Conservation (phyloP, 805 yeast species). For the Pichia paraexigua region DNA sequence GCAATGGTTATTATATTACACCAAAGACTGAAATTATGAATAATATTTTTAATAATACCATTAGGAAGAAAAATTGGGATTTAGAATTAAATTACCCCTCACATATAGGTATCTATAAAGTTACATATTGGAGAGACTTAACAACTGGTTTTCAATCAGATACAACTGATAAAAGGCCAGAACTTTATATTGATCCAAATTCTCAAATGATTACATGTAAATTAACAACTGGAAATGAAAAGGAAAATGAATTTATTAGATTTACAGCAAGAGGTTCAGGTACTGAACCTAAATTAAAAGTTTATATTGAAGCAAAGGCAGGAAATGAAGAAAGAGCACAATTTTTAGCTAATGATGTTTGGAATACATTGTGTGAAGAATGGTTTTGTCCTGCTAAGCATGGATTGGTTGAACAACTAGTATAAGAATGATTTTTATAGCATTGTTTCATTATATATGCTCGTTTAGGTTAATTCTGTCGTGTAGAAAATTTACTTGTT, state of each 20-base stretch:
- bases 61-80: slow-evolving; percentile 11
- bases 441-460: too few relatives aligned
- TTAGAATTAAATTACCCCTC: slow-evolving; percentile 31
- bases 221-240: slow-evolving; percentile 23
- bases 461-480: too few relatives aligned
- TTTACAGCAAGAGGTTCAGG: slow-evolving; percentile 93
- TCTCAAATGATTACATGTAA: slow-evolving; percentile 84
- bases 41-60: slow-evolving; percentile 45
- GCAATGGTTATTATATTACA: slow-evolving; percentile 78
- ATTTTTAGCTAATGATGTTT: slow-evolving; percentile 50
- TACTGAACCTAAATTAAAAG: slow-evolving; percentile 90
- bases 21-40: slow-evolving; percentile 45
- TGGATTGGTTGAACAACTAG: slow-evolving; percentile 24
- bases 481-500: too few relatives aligned
- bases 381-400: slow-evolving; percentile 64
- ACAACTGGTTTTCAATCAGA: slow-evolving; percentile 75
- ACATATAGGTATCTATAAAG: slow-evolving; percentile 48
- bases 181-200: slow-evolving; percentile 58
- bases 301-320: slow-evolving; percentile 76
- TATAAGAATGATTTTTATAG: neutral
- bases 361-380: slow-evolving; percentile 38
- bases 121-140: slow-evolving; percentile 71
- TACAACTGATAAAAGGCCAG: slow-evolving; percentile 49
- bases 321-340: slow-evolving; percentile 39
- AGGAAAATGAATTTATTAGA: slow-evolving; percentile 37